Conservation (phyloP, 768 basidiomycete species). For the Coprinopsis marcescibilis region DNA sequence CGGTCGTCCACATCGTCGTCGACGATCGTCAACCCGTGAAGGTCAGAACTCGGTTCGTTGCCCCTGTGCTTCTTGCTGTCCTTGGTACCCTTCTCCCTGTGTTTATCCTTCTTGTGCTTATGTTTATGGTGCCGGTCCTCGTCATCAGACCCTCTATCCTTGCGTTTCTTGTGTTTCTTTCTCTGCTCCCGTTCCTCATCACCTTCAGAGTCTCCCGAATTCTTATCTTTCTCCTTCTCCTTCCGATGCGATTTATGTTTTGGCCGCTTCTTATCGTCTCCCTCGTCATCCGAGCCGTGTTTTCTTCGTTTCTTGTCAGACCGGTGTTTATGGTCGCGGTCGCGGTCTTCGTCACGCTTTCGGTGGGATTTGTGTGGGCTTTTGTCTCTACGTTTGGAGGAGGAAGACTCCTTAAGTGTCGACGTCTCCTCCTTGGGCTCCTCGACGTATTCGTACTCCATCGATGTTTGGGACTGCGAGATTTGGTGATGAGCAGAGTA, state of each 20-base stretch:
- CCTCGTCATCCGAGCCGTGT: constrained; percentile 28
- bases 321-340: constrained; percentile 1
- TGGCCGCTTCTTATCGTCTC: constrained; percentile 9
- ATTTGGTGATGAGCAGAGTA: too few species aligned
- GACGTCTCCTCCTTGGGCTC: too few species aligned
- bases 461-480: too few species aligned
- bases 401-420: too few species aligned
- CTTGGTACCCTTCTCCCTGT: constrained; percentile 29
- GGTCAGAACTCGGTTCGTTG: constrained; percentile 27
- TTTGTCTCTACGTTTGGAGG: too few species aligned
- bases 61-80: constrained; percentile 19
- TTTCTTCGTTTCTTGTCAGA: constrained; percentile 47
- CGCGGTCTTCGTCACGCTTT: too few species aligned
- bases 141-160: constrained; percentile 18
- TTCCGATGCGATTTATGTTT: constrained; percentile 34
- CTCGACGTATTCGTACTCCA: too few species aligned
- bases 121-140: constrained; percentile 32
- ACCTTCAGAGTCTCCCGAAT: constrained; percentile 18
- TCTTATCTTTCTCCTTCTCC: constrained; percentile 26
- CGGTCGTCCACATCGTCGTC: constrained; percentile 75
- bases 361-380: too few species aligned
- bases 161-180: constrained; percentile 19
- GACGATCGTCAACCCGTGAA: constrained; percentile 40
- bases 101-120: constrained; percentile 17
- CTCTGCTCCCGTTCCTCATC: constrained; percentile 24